Evolutionary conservation across 345 rosid genomes (phyloP), one percentile per base, ranked within the genome.

Genomic region (Populus pruinosa): DNA sequence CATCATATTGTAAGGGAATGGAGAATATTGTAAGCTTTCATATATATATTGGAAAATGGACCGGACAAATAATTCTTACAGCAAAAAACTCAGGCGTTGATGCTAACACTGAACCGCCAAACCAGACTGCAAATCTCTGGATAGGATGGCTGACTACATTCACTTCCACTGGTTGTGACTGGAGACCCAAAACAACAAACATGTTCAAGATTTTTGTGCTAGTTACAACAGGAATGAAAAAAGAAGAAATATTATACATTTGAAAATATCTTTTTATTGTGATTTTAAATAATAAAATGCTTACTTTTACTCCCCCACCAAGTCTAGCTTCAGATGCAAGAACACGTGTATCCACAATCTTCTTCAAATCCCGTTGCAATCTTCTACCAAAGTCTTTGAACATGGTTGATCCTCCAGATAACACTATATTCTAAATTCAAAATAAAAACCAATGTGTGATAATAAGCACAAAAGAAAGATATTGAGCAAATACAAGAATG

Each of bases 371-470:
- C 74, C 99, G 90, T 76, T 95, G 99, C 88, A 95, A 87, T 87
- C 99, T 91, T 87, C 97, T 90, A 82, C 92, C 93, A 73, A 95
- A 93, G 86, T 95, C 99, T 85, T 95, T 95, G 90, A 95, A 95
- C 99, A 96, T 91, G 38, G 99, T 96, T 79, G 99, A 96, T 59
- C 99, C 98, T 69, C 99, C 99, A 31, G 99, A 93, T 83, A 95
- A 84, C 62, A 95, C 99, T 77, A 95, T 91, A 87, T 95, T 95
- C 99, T 95, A 90, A 80, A 75, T 73, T 62, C n/a, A 70, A 64
- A 71, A 71, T 69, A 36, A 41, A 77, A 77, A 79, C 55, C 63
- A 81, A 55, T 49, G 20, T 50, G 29, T 62, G 47, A 35, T 64
- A 39, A 14, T 36, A 39, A 67, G 59, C 23, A 18, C 14, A 36